phyloP scores from a whole-genome alignment of 2,329 filamentous ascomycete species.

The Xylaria sp. region DNA sequence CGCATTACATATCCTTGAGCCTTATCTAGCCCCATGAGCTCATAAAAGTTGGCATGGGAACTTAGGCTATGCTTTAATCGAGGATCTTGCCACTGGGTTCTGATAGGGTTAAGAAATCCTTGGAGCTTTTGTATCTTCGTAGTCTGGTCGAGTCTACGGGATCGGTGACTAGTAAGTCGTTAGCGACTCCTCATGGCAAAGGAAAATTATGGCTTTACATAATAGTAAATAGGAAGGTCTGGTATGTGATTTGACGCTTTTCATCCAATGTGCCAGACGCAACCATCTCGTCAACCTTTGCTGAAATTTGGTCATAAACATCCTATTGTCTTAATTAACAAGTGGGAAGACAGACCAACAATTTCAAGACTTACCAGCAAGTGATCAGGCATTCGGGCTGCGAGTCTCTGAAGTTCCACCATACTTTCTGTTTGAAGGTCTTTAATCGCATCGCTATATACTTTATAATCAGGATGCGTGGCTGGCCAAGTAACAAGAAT shows the following conservation, averaged over 20 bases:
- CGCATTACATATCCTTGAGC: constrained; percentile 82
- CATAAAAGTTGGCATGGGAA: constrained; percentile 82
- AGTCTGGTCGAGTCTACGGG: constrained; percentile 76
- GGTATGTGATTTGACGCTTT: constrained; percentile 85
- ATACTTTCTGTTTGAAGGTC: constrained; percentile 87
- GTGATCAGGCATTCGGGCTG: constrained; percentile 90
- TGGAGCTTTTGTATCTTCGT: constrained; percentile 77
- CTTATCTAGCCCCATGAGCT: constrained; percentile 80
- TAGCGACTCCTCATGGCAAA: constrained; percentile 1
- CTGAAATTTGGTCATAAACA: constrained; percentile 88
- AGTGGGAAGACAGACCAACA: background rate
- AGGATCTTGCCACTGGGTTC: constrained; percentile 80
- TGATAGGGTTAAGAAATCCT: constrained; percentile 84
- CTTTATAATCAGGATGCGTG: constrained; percentile 74
- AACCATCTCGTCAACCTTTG: constrained; percentile 83
- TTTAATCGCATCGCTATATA: constrained; percentile 89
- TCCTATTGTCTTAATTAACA: constrained; percentile 58
- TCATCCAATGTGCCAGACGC: constrained; percentile 79
- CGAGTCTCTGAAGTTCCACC: constrained; percentile 87
- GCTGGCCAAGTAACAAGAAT: constrained; percentile 86
- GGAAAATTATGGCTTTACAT: constrained; percentile 63
- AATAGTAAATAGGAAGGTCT: constrained; percentile 93
- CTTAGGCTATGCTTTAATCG: constrained; percentile 75
- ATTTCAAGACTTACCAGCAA: constrained; percentile 69
- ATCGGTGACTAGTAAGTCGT: constrained; percentile 73